Evolutionary conservation across 2,329 filamentous ascomycete genomes (phyloP), one percentile per base, ranked within the genome.

Genomic region (Orbilia ellipsospora): DNA sequence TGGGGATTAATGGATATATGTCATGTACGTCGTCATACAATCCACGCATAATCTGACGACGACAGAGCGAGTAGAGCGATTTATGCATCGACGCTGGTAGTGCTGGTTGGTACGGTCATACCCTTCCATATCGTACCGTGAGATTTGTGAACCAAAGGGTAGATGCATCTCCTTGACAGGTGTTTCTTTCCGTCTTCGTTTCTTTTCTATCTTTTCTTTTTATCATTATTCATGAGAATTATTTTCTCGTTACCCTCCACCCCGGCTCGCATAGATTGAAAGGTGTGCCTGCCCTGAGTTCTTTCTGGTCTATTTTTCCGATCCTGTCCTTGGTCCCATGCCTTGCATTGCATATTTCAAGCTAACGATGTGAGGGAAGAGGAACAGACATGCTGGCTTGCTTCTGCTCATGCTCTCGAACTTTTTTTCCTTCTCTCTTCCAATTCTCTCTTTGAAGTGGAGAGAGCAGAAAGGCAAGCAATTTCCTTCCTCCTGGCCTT

Each of bases 321-420:
- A 67, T 67, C 69, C 62, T 61, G 65, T 68, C 64, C 70, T 75
- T 65, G 60, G 55, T 54, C 62, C 72, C 72, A 44, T 70, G 59
- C 64, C 66, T 69, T 68, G 72, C 72, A 75, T 75, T 68, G 64
- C 72, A 75, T 75, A 69, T 64, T 75, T 56, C 31, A 48, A 75
- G 72, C 72, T 75, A 75, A 64, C 59, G 72, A 63, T 59, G 72
- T 64, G 64, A 75, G 64, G 72, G 72, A 69, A 75, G 72, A 72
- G 67, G 60, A 64, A 65, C 60, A 60, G 52, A 63, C 66, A 48
- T 72, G 67, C 67, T 72, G 60, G 67, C 67, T 72, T 62, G 67
- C 67, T 52, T 50, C 62, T 64, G 42, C 66, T 61, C 31, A 45
- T 69, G 57, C 57, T 61, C 65, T 69, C 40, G 36, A 48, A 18